Evolutionary conservation across 306 rosid genomes (phyloP).

Genomic region (Sphenostylis stenocarpa): DNA sequence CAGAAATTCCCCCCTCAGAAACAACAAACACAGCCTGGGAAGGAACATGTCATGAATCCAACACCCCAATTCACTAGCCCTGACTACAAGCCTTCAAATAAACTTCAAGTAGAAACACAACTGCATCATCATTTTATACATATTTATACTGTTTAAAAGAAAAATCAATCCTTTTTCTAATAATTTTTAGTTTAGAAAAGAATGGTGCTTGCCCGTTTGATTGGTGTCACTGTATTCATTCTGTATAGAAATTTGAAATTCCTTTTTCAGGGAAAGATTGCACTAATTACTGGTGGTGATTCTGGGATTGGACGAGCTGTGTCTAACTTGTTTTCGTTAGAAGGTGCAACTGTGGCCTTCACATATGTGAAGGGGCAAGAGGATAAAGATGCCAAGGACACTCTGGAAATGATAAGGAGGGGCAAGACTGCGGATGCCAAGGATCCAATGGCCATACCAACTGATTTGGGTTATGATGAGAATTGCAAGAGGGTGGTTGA

Average conservation of each 20-base stretch:
- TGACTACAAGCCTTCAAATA: constrained; percentile 70
- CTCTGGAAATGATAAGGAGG: constrained; percentile 47
- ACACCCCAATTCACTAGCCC: constrained; percentile 63
- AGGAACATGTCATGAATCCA: constrained; percentile 81
- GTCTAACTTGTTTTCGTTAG: constrained; percentile 60
- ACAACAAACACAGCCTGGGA: constrained; percentile 73
- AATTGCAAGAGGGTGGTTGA: constrained; percentile 71
- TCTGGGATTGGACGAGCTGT: constrained; percentile 82
- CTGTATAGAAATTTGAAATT: too few species aligned
- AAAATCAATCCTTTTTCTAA: too few species aligned
- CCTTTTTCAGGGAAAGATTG: constrained; percentile 65
- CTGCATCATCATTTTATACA: too few species aligned
- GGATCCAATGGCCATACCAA: constrained; percentile 69
- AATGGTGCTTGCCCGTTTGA: too few species aligned
- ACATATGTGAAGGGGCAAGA: constrained; percentile 71
- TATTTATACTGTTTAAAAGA: too few species aligned
- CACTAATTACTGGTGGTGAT: constrained; percentile 76
- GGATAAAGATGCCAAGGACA: constrained; percentile 73
- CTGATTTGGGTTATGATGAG: constrained; percentile 74
- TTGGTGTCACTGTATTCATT: too few species aligned
- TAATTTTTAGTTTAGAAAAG: too few species aligned
- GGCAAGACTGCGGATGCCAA: constrained; percentile 50
- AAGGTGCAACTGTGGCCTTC: constrained; percentile 84
- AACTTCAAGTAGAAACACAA: constrained; percentile 49
- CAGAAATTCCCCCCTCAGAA: constrained; percentile 61